Base-by-base conservation (phyloP, 75 land plant species). In the Sequoiadendron giganteum region DNA sequence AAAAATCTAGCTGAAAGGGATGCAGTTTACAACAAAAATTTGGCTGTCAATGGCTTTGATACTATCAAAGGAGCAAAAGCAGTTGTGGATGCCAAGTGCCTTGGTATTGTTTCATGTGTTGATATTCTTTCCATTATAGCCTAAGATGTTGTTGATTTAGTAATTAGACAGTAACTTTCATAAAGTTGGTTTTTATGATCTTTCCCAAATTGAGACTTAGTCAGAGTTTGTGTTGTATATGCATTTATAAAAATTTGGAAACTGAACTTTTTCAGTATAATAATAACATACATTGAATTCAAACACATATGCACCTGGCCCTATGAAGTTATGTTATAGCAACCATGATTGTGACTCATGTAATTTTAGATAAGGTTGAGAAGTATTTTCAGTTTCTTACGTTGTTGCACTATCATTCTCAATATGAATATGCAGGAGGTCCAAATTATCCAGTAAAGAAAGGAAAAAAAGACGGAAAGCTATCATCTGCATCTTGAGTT, bases 401-500 rank as follows among this genome's bases (percentile, higher is more conserved):
- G n/a, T n/a, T n/a, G n/a, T n/a, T n/a, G n/a, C n/a, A n/a, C n/a
- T n/a, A n/a, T n/a, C n/a, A n/a, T n/a, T n/a, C n/a, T 68, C 30
- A 68, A 25, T 25, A 70, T 87, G 85, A 18, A 25, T 76, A 91
- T 91, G 85, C 84, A 5, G 91, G 91, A 34, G 91, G 90, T 48
- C 91, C 91, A 47, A 72, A 38, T 32, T 90, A 84, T 40, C 48
- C 61, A 72, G 90, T 89, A 58, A 61, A 54, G 85, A 88, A 90
- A 61, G 91, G 91, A 21, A 58, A 90, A 40, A 88, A 19, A 90
- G 91, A 90, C 49, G 90, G 91, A 19, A 72, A 65, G 25, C 19
- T 82, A 18, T 90, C 91, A n/a, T 2, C 21, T 52, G 91, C 91
- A 30, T 11, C 72, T 14, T 11, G 68, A 5, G 91, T 89, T n/a